Evolutionary conservation across 768 basidiomycete species (phyloP).

Genomic region (Russula vinacea): DNA sequence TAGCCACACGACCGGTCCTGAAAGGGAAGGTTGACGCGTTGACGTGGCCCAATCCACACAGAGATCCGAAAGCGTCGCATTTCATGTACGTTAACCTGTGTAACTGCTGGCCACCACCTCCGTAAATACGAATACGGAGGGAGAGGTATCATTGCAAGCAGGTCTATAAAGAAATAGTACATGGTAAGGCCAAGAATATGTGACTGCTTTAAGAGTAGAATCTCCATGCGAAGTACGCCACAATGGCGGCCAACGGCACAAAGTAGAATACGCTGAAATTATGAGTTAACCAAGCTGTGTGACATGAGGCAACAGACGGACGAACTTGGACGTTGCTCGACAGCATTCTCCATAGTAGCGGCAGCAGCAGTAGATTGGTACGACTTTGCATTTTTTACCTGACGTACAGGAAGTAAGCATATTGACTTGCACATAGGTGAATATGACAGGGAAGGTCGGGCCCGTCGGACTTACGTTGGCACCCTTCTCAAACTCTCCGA

Average conservation of each 20-base stretch:
- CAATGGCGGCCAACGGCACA: slow-evolving; percentile 43
- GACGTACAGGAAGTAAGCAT: too few relatives aligned
- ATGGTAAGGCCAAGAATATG: neutral
- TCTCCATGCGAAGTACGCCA: slow-evolving; percentile 48
- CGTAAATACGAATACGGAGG: neutral
- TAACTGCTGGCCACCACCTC: slow-evolving; percentile 7
- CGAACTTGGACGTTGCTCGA: slow-evolving; percentile 31
- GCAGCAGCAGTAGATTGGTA: slow-evolving; percentile 20
- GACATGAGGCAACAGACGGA: neutral
- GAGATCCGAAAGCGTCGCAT: neutral
- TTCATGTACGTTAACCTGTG: slow-evolving; percentile 18
- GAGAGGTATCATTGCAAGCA: neutral
- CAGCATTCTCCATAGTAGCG: slow-evolving; percentile 25
- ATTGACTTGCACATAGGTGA: too few relatives aligned
- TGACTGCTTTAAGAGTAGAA: slow-evolving; percentile 33
- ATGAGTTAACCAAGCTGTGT: neutral
- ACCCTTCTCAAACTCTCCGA: slow-evolving; percentile 72
- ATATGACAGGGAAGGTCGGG: neutral
- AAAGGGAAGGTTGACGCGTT: neutral
- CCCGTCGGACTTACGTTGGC: slow-evolving; percentile 33
- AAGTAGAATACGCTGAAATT: slow-evolving; percentile 40
- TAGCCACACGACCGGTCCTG: slow-evolving; percentile 27
- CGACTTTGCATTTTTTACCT: slow-evolving; percentile 23
- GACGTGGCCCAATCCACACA: neutral
- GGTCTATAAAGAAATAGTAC: slow-evolving; percentile 10